phyloP scores from a whole-genome alignment of 345 rosid species.

The Hibiscus syriacus region DNA sequence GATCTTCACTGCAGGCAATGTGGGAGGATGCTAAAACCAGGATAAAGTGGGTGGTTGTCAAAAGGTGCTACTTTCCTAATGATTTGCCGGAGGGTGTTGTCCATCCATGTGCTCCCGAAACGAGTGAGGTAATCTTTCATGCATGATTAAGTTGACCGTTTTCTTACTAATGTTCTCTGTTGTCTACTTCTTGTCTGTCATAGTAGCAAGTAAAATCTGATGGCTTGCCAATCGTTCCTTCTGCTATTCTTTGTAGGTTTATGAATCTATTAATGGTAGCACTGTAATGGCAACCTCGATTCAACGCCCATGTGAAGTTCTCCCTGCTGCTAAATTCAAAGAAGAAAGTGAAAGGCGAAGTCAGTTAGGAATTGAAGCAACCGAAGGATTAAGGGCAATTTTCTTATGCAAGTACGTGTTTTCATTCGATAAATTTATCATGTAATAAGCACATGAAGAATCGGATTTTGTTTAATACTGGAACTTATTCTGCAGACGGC shows the following conservation, averaged over 20 bases:
- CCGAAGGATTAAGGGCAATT: slow-evolving; percentile 24
- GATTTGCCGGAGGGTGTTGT: slow-evolving; percentile 58
- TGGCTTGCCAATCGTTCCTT: background rate
- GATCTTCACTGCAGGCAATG: slow-evolving; percentile 42
- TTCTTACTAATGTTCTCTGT: background rate
- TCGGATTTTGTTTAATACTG: background rate
- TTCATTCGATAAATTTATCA: background rate
- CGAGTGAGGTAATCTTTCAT: slow-evolving; percentile 39
- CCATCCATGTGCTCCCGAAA: slow-evolving; percentile 47
- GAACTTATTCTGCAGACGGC: slow-evolving; percentile 44
- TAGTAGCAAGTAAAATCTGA: background rate
- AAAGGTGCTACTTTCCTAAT: slow-evolving; percentile 55
- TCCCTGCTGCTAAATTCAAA: slow-evolving; percentile 41
- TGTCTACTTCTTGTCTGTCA: background rate
- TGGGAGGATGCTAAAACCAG: slow-evolving; percentile 58
- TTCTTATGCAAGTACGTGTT: slow-evolving; percentile 58
- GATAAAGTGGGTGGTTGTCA: slow-evolving; percentile 48
- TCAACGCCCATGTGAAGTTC: slow-evolving; percentile 55
- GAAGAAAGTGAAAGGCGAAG: slow-evolving; percentile 37
- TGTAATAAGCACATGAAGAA: background rate
- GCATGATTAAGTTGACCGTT: background rate
- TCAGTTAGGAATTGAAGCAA: slow-evolving; percentile 31
- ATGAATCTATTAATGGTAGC: slow-evolving; percentile 54
- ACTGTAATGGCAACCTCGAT: slow-evolving; percentile 41
- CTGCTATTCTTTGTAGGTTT: slow-evolving; percentile 35